These are phyloP conservation scores for Elongisporangium undulatum DNA, from an alignment of 352 stramenopile species.

Conservation along the genomic window DNA sequence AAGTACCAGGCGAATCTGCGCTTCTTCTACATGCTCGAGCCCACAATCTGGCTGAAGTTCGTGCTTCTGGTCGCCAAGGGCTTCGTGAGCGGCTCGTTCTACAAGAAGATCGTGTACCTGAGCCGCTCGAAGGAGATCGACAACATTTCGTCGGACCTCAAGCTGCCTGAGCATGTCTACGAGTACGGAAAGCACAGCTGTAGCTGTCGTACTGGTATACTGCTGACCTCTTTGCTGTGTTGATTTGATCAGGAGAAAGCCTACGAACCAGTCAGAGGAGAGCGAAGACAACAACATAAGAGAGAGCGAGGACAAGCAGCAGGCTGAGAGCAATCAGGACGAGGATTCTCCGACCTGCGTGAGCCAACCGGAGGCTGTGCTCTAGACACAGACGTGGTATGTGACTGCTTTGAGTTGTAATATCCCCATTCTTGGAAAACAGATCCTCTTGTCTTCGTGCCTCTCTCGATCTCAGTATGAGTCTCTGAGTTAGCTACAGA, in stretches of 20 bases:
- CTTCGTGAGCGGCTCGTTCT: slow-evolving; percentile 58
- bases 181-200: slow-evolving; percentile 18
- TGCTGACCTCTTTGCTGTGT: not conserved
- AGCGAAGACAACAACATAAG: not conserved
- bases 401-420: not conserved
- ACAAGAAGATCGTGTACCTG: slow-evolving; percentile 78
- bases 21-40: slow-evolving; percentile 80
- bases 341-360: not conserved
- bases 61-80: slow-evolving; percentile 64
- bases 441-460: not conserved
- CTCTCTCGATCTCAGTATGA: too few relatives aligned
- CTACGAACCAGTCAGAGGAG: not conserved
- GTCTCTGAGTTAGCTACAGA: too few relatives aligned
- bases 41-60: slow-evolving; percentile 71
- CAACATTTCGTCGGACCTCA: slow-evolving; percentile 38
- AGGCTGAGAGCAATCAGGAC: not conserved
- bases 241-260: not conserved
- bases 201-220: not conserved
- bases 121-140: slow-evolving; percentile 37
- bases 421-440: not conserved
- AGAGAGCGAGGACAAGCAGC: not conserved
- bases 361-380: not conserved
- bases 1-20: slow-evolving; percentile 57
- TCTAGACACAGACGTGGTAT: not conserved
- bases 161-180: slow-evolving; percentile 44